Percentiles rank a stretch among this genome's conserved stretches.
These are phyloP conservation scores for Plasmodium gonderi DNA, from an alignment of 169 alveolate species.

Conservation along the genomic window DNA sequence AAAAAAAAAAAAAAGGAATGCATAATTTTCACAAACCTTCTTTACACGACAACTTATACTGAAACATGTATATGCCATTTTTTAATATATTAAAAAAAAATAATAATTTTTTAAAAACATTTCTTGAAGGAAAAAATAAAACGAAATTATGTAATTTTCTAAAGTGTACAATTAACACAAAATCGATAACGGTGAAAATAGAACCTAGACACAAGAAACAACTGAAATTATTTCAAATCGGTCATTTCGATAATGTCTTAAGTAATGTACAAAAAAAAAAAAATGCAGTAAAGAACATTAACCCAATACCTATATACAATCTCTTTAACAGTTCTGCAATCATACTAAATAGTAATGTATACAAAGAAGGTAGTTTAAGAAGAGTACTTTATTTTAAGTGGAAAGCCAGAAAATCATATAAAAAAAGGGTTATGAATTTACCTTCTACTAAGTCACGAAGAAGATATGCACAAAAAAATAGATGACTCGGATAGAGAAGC, in stretches of 20 bases:
- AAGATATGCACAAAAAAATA: slow-evolving; percentile 82
- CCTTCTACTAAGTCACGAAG: slow-evolving; percentile 88
- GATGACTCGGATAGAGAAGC: slow-evolving; percentile 54
- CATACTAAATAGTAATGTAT: slow-evolving; percentile 15
- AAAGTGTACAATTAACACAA: slow-evolving; percentile 17
- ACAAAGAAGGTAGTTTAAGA: slow-evolving; percentile 8
- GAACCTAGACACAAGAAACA: slow-evolving; percentile 7
- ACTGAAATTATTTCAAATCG: slow-evolving; percentile 2
- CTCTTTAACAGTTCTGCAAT: slow-evolving; percentile 10
- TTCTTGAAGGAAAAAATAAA: slow-evolving; percentile 29
- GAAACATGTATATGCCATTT: slow-evolving; percentile 39
- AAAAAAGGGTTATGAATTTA: slow-evolving; percentile 81
- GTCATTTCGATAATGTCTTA: not conserved
- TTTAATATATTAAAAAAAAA: slow-evolving; percentile 15
- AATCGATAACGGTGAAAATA: slow-evolving; percentile 1
- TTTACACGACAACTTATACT: not conserved
- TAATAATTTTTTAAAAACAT: slow-evolving; percentile 5
- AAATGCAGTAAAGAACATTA: not conserved
- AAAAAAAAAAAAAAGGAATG: not conserved
- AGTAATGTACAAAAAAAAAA: not conserved
- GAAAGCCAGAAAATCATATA: slow-evolving; percentile 84
- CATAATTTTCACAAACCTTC: not conserved
- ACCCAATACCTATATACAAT: slow-evolving; percentile 1
- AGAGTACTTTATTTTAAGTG: slow-evolving; percentile 77
- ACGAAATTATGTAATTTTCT: slow-evolving; percentile 4